Evolutionary conservation across 768 basidiomycete species (phyloP), one percentile per base, ranked within the genome.

Genomic region (Leccinellum rugosiceps): DNA sequence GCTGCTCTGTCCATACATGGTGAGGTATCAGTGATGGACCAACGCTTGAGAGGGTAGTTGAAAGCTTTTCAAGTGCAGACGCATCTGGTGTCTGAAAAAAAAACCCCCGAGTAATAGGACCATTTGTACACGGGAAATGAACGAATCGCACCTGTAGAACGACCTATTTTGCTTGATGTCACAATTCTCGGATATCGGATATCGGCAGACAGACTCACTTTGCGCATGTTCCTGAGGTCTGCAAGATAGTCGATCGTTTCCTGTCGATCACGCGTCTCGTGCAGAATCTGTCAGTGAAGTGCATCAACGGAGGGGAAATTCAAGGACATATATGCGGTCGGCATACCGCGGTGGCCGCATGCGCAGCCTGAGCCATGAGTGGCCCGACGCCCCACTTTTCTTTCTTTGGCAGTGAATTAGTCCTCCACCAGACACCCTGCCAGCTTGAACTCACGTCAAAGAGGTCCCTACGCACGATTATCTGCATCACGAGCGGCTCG

Each of bases 351-450:
- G 75, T 69, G 25, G 78, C 77, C 6, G 75, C 76, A 58, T 78
- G 78, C 4, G 77, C 76, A 3, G 70, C 73, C 58, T 78, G 78
- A 6, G 76, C 74, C 77, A 78, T 77, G 38, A 78, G 69, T 14
- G 77, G 76, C 11, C 78, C 78, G 4, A 75, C 65, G 1, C 77
- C 78, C 75, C 78, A 79, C 6, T 72, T 75, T 52, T 75, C 76
- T 21, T 67, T 68, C 76, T 78, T 57, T 51, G n/a, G n/a, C 13
- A 10, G 11, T 8, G 32, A 47, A 19, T 61, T 19, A 63, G 54
- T 41, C 17, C 38, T 35, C 38, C 30, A 15, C n/a, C 4, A 14
- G 17, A 48, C 46, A 17, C 4, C 21, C 28, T 4, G 43, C 45
- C 14, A n/a, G 19, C 8, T 21, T 4, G n/a, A 10, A 70, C 76